Conservation (phyloP, 2,329 filamentous ascomycete species). For the Trichophyton schoenleinii region DNA sequence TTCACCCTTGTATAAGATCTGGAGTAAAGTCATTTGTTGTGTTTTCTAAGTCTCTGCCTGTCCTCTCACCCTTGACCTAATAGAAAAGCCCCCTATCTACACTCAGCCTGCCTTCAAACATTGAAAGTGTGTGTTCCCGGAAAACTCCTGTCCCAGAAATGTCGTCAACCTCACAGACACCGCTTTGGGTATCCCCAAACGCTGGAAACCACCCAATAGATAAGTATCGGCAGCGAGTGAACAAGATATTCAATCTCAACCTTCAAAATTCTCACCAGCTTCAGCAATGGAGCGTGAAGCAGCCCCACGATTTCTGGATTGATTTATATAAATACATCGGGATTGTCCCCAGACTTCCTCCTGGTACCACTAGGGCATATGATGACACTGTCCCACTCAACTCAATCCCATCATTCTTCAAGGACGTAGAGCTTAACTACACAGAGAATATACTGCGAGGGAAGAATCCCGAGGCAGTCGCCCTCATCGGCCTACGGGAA, state of each 20-base stretch:
- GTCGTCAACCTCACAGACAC: not conserved
- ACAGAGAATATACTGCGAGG: slow-evolving; percentile 31
- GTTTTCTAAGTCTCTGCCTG: not conserved
- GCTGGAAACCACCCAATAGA: slow-evolving; percentile 12
- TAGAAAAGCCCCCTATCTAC: not conserved
- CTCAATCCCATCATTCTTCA: slow-evolving; percentile 29
- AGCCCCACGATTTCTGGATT: slow-evolving; percentile 34
- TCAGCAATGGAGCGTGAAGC: slow-evolving; percentile 28
- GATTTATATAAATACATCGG: slow-evolving; percentile 30
- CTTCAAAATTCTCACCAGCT: slow-evolving; percentile 24
- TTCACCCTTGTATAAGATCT: no score
- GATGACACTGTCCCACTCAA: slow-evolving; percentile 27
- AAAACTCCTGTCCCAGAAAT: not conserved
- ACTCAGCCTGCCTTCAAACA: no score
- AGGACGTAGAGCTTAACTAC: slow-evolving; percentile 27
- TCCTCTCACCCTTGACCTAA: not conserved
- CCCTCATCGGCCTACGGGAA: slow-evolving; percentile 32
- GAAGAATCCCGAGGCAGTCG: slow-evolving; percentile 24
- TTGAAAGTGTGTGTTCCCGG: not conserved
- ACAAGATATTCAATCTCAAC: slow-evolving; percentile 9
- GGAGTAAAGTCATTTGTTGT: no score
- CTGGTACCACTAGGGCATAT: slow-evolving; percentile 24
- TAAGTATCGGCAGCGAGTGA: slow-evolving; percentile 13
- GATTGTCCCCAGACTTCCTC: slow-evolving; percentile 25
- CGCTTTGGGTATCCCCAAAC: slow-evolving; percentile 12